phyloP scores from a whole-genome alignment of 768 basidiomycete species.

The Hericium erinaceus region DNA sequence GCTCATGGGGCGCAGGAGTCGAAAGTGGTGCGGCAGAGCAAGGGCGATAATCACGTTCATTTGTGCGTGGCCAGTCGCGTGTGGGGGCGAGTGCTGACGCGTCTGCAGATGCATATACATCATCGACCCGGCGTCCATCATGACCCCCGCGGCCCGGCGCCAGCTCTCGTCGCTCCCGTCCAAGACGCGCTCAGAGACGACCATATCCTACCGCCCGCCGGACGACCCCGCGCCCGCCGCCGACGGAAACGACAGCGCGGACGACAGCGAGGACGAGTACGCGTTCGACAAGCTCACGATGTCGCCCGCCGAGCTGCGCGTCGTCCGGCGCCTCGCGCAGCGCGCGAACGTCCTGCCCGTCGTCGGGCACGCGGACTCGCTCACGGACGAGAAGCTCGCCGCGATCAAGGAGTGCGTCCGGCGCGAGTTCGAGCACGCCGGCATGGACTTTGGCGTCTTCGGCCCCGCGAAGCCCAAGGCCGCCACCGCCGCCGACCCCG shows the following conservation, averaged over 20 bases:
- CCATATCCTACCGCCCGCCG: constrained; percentile 42
- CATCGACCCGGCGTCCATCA: constrained; percentile 69
- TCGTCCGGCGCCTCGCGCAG: constrained; percentile 64
- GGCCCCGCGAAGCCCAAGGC: constrained; percentile 30
- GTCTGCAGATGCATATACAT: constrained; percentile 67
- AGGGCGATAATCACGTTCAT: constrained; percentile 86
- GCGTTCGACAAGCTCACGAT: constrained; percentile 46
- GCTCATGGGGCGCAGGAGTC: constrained; percentile 48
- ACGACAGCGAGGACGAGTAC: constrained; percentile 42
- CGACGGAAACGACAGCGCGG: constrained; percentile 29
- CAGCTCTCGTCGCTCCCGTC: constrained; percentile 37
- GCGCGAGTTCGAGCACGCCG: constrained; percentile 52
- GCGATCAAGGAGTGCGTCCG: constrained; percentile 69
- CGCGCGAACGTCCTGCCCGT: constrained; percentile 78
- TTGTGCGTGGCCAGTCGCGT: constrained; percentile 39
- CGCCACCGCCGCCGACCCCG: constrained; percentile 7
- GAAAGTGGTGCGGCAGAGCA: constrained; percentile 79
- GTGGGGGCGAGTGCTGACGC: background rate
- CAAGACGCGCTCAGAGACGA: constrained; percentile 59
- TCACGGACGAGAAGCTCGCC: constrained; percentile 68
- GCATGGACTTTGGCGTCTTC: constrained; percentile 74
- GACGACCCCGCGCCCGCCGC: constrained; percentile 39
- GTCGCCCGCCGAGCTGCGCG: constrained; percentile 70
- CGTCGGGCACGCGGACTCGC: constrained; percentile 70
- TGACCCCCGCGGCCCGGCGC: constrained; percentile 45